Conservation (phyloP, 371 early-diverging fungal species). For the Mortierella sp. region DNA sequence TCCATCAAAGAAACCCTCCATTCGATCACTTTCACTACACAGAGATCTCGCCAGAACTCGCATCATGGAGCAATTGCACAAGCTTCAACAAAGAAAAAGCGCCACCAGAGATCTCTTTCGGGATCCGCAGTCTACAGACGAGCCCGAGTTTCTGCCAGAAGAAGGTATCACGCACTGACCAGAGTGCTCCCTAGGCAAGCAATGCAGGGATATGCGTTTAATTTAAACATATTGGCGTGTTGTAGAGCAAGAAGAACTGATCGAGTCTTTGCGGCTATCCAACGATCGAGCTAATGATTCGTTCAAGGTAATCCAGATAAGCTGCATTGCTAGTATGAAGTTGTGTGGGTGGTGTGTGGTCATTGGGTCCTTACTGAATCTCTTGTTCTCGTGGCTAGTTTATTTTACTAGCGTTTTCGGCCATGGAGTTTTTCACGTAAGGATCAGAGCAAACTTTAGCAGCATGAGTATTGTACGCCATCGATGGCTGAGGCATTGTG, state of each 20-base stretch:
- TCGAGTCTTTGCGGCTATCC: constrained; percentile 23
- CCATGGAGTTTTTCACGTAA: constrained; percentile 29
- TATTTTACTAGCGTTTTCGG: constrained; percentile 28
- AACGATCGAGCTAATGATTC: constrained; percentile 31
- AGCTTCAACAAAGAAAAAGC: constrained; percentile 19
- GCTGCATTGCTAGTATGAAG: too few relatives aligned
- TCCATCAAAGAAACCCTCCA: too few relatives aligned
- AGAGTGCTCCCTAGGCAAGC: too few relatives aligned
- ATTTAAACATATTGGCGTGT: too few relatives aligned
- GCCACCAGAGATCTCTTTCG: constrained; percentile 27
- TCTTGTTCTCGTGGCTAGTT: constrained; percentile 4
- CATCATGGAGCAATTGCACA: constrained; percentile 26
- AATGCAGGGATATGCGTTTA: too few relatives aligned
- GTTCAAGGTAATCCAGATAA: constrained; percentile 32
- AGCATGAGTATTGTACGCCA: too few relatives aligned
- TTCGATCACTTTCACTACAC: too few relatives aligned
- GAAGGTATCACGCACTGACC: constrained; percentile 22
- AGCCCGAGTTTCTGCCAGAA: constrained; percentile 33
- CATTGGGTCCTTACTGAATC: too few relatives aligned
- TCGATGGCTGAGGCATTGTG: too few relatives aligned
- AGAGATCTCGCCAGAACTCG: too few relatives aligned
- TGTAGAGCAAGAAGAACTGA: constrained; percentile 45
- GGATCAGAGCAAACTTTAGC: not conserved
- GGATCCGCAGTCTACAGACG: constrained; percentile 9
- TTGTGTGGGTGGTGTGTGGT: too few relatives aligned